Conservation (phyloP, 805 yeast genomes). For the Yamadazyma philogaea region DNA sequence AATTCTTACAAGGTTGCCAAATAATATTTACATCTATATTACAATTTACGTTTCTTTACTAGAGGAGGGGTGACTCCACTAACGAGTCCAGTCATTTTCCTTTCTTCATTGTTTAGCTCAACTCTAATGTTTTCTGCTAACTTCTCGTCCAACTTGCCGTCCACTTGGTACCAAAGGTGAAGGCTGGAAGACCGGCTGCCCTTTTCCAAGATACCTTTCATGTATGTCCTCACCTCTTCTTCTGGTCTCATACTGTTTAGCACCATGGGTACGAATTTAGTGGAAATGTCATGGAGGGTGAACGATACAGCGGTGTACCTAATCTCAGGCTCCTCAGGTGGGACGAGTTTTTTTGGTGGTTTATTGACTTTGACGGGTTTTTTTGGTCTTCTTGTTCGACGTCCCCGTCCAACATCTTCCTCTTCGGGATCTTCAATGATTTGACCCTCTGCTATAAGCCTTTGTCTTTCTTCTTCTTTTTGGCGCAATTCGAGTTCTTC, state of each 20-base stretch:
- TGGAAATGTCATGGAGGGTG: slow-evolving; percentile 61
- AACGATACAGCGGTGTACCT: slow-evolving; percentile 64
- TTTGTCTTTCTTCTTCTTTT: slow-evolving; percentile 24
- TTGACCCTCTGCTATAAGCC: slow-evolving; percentile 14
- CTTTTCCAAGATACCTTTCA: slow-evolving; percentile 56
- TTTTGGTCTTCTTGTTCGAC: slow-evolving; percentile 16
- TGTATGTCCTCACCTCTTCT: slow-evolving; percentile 53
- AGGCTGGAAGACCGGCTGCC: slow-evolving; percentile 63
- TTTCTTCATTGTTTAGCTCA: slow-evolving; percentile 55
- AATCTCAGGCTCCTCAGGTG: slow-evolving; percentile 43
- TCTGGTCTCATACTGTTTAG: slow-evolving; percentile 59
- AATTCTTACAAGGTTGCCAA: neutral
- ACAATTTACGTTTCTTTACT: slow-evolving; percentile 32
- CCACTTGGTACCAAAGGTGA: slow-evolving; percentile 81
- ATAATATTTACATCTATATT: neutral
- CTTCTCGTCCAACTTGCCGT: slow-evolving; percentile 65
- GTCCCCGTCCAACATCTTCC: slow-evolving; percentile 5
- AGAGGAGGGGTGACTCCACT: slow-evolving; percentile 15
- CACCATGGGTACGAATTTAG: slow-evolving; percentile 60
- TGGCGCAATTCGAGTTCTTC: slow-evolving; percentile 22
- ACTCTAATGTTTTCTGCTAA: slow-evolving; percentile 63
- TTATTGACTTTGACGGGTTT: slow-evolving; percentile 9
- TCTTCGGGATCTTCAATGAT: slow-evolving; percentile 12
- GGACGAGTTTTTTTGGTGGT: slow-evolving; percentile 21
- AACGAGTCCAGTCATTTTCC: slow-evolving; percentile 35